phyloP scores from a whole-genome alignment of 139 green algal genomes.

The Chlamydomonas sphaeroides region DNA sequence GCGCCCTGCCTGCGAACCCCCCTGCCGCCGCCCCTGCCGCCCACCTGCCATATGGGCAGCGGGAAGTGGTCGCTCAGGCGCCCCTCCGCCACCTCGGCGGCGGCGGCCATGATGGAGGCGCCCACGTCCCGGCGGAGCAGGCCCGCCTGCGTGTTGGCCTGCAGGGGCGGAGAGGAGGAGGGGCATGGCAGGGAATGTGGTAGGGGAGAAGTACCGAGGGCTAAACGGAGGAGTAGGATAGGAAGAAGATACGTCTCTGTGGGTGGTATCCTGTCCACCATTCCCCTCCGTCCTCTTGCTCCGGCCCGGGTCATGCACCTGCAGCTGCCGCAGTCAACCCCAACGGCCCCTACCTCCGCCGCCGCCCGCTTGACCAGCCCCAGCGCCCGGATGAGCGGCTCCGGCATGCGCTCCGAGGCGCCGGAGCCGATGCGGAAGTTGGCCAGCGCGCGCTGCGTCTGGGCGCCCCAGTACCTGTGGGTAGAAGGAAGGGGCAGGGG shows the following conservation, averaged over 20 bases:
- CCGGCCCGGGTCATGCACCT: too few relatives aligned
- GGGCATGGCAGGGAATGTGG: too few relatives aligned
- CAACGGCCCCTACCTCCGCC: constrained; percentile 75
- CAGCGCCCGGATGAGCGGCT: constrained; percentile 91
- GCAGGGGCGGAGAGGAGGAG: neutral
- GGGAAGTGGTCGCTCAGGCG: constrained; percentile 90
- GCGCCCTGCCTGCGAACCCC: too few relatives aligned
- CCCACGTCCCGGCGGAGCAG: constrained; percentile 72
- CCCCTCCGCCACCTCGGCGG: constrained; percentile 34
- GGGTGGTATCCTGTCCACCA: too few relatives aligned
- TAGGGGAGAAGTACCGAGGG: too few relatives aligned
- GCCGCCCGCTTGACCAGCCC: constrained; percentile 91
- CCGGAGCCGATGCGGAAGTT: constrained; percentile 98
- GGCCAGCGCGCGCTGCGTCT: constrained; percentile 93
- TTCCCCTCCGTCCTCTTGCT: too few relatives aligned
- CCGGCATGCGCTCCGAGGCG: constrained; percentile 89
- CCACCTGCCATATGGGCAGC: constrained; percentile 91
- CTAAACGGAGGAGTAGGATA: too few relatives aligned
- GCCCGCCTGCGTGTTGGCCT: constrained; percentile 82
- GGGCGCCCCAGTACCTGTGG: constrained; percentile 94
- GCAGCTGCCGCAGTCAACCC: too few relatives aligned
- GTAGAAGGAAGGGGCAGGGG: too few relatives aligned
- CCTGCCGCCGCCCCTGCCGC: too few relatives aligned
- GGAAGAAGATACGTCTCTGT: too few relatives aligned
- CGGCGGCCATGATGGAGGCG: constrained; percentile 67